Percentiles rank a stretch among this genome's conserved stretches.
Evolutionary conservation across 129 eudicot species (phyloP).

Genomic region (Pulicaria dysenterica): DNA sequence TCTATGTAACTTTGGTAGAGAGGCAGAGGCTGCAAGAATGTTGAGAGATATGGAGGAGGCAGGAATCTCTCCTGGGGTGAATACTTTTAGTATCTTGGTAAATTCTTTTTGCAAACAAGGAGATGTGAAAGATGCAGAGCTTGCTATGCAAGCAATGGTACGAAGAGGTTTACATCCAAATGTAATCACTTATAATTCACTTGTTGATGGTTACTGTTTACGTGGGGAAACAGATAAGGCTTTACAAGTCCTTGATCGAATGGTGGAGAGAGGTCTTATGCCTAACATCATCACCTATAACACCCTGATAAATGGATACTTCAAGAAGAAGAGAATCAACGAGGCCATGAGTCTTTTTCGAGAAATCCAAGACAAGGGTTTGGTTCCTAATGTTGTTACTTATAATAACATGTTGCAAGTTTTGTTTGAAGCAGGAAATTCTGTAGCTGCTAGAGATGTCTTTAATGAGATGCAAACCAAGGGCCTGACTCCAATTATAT

Average conservation of each 20-base stretch:
- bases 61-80: conserved; percentile 19
- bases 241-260: conserved; percentile 15
- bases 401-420: conserved; percentile 31
- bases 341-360: conserved; percentile 35
- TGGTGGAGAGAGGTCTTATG: conserved; percentile 21
- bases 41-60: conserved; percentile 28
- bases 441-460: conserved; percentile 15
- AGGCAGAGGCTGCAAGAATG: conserved; percentile 32
- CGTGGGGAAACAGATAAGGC: conserved; percentile 38
- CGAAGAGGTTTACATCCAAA: conserved; percentile 32
- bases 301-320: conserved; percentile 36
- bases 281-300: conserved; percentile 33
- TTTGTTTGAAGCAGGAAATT: conserved; percentile 16
- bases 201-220: conserved; percentile 50
- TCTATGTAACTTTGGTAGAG: conserved; percentile 31
- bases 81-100: conserved; percentile 30
- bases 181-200: conserved; percentile 30
- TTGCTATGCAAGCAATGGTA: conserved; percentile 16
- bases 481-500: conserved; percentile 22
- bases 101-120: conserved; percentile 32
- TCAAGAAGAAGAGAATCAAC: conserved; percentile 22
- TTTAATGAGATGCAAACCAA: conserved; percentile 27
- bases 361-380: conserved; percentile 30
- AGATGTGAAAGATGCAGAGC: conserved; percentile 24
- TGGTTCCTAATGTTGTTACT: conserved; percentile 8